A percentile compares a stretch with the other conserved stretches of the same genome.
Conservation (phyloP, 805 yeast species). For the Kodamaea kakaduensis region DNA sequence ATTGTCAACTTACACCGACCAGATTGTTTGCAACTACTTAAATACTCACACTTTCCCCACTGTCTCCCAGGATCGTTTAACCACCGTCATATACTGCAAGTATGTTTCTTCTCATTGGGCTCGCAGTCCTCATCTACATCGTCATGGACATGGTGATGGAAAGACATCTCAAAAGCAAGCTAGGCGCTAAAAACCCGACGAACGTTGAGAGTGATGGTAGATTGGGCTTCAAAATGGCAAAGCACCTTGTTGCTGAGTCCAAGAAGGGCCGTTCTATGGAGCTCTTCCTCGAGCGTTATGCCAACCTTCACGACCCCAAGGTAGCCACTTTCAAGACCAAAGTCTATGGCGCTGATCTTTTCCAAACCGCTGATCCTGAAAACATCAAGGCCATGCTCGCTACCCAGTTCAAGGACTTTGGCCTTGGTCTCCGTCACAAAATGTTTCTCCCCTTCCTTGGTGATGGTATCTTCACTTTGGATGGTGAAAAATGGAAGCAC, state of each 20-base stretch:
- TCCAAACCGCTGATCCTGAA: slow-evolving; percentile 19
- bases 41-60: no score
- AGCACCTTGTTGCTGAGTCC: slow-evolving; percentile 12
- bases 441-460: slow-evolving; percentile 17
- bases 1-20: no score
- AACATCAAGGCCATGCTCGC: slow-evolving; percentile 20
- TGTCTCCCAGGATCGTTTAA: no score
- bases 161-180: background rate
- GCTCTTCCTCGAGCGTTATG: slow-evolving; percentile 14
- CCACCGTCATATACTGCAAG: no score
- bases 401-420: slow-evolving; percentile 20
- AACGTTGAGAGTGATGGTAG: slow-evolving; percentile 10
- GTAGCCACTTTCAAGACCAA: slow-evolving; percentile 13
- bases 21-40: no score
- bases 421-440: slow-evolving; percentile 17
- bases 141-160: background rate
- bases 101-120: no score
- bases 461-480: slow-evolving; percentile 20
- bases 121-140: background rate
- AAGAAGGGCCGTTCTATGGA: slow-evolving; percentile 20
- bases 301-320: slow-evolving; percentile 13
- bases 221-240: slow-evolving; percentile 18
- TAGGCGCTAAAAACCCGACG: slow-evolving; percentile 12
- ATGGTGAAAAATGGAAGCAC: slow-evolving; percentile 20
- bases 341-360: slow-evolving; percentile 9